A percentile compares a stretch with the other conserved stretches of the same genome.
These are phyloP conservation scores for Aspergillus heteromorphus DNA, from an alignment of 495 filamentous ascomycete genomes.

Conservation along the genomic window DNA sequence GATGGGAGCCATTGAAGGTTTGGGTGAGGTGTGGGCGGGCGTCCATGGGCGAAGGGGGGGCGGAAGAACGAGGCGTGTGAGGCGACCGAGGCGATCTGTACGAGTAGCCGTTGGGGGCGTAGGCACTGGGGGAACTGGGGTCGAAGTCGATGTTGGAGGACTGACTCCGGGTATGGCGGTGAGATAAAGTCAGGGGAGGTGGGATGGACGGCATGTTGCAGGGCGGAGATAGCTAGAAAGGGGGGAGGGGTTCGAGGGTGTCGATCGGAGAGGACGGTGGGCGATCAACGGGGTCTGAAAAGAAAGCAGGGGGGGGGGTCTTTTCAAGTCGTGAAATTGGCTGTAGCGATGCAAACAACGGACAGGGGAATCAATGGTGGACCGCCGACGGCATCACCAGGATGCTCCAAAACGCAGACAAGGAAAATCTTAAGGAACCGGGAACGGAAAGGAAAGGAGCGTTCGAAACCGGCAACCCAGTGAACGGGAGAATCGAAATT, in stretches of 20 bases:
- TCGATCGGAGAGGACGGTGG: neutral
- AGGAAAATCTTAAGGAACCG: neutral
- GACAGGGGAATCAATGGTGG: slow-evolving; percentile 6
- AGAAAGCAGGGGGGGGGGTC: neutral
- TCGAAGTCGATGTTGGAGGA: slow-evolving; percentile 57
- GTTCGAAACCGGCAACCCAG: neutral
- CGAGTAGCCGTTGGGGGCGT: slow-evolving; percentile 30
- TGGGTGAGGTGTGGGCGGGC: slow-evolving; percentile 51
- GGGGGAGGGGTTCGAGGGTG: neutral
- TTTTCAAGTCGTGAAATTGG: neutral
- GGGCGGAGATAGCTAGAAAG: neutral
- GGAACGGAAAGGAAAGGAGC: neutral
- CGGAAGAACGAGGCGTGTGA: slow-evolving; percentile 47
- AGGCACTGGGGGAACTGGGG: slow-evolving; percentile 38
- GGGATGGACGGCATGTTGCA: slow-evolving; percentile 40
- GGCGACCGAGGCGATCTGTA: slow-evolving; percentile 37
- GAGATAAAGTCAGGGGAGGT: slow-evolving; percentile 57
- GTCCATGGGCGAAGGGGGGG: slow-evolving; percentile 55
- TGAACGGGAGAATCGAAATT: neutral
- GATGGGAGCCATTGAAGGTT: slow-evolving; percentile 45
- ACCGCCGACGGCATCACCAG: slow-evolving; percentile 14
- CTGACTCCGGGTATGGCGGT: slow-evolving; percentile 42
- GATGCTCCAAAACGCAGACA: slow-evolving; percentile 8
- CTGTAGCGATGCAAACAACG: slow-evolving; percentile 6
- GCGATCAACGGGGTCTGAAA: neutral